These are phyloP conservation scores for Stevia rebaudiana DNA, from an alignment of 140 eudicot genomes.

Conservation along the genomic window DNA sequence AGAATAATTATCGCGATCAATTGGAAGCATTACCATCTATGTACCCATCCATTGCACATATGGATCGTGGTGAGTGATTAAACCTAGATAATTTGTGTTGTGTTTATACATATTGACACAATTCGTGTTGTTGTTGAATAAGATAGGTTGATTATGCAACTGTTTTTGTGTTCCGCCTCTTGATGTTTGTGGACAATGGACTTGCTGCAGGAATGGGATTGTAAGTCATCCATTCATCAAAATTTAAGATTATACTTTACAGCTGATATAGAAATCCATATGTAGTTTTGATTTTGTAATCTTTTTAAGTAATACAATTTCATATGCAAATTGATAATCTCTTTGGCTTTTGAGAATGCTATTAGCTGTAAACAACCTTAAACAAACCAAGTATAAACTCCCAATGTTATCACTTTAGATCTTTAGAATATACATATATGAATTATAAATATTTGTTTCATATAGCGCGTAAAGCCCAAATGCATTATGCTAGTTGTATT, in stretches of 20 bases:
- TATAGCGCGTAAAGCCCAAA: too few relatives aligned
- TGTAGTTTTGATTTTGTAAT: background rate
- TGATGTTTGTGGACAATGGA: constrained; percentile 94
- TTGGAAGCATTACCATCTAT: constrained; percentile 68
- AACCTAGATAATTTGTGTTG: background rate
- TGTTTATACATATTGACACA: background rate
- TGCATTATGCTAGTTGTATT: background rate
- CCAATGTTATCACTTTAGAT: background rate
- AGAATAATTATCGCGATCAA: constrained; percentile 79
- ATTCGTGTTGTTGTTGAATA: background rate
- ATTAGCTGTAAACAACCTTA: background rate
- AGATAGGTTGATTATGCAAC: constrained; percentile 71
- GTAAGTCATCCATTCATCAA: constrained; percentile 36
- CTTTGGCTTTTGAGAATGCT: background rate
- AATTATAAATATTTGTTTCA: background rate
- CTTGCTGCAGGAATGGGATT: constrained; percentile 95
- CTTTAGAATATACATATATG: background rate
- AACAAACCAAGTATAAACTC: background rate
- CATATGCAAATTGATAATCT: background rate
- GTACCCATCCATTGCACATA: constrained; percentile 71
- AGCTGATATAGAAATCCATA: background rate
- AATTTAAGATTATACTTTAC: background rate
- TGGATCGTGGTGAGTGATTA: constrained; percentile 78
- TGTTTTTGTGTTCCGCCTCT: constrained; percentile 69
- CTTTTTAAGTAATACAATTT: background rate